Conservation (phyloP, 768 basidiomycete species). For the Hysterangium stoloniferum region DNA sequence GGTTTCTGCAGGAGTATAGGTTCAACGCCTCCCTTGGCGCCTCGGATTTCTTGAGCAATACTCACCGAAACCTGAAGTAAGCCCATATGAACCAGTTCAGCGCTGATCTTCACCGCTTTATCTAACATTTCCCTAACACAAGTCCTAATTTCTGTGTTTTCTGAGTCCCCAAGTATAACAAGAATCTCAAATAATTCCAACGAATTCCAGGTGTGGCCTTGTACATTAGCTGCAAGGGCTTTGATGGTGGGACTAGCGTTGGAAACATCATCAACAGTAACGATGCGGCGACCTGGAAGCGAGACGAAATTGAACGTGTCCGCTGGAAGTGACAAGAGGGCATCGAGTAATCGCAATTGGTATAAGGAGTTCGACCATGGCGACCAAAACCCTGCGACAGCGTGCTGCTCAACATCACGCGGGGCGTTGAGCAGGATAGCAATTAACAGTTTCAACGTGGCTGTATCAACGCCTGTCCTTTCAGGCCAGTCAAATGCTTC, state of each 20-base stretch:
- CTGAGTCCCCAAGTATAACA: constrained; percentile 69
- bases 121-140: constrained; percentile 89
- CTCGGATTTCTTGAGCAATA: constrained; percentile 12
- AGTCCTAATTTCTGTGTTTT: constrained; percentile 59
- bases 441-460: constrained; percentile 82
- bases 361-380: constrained; percentile 79
- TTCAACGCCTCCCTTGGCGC: constrained; percentile 8
- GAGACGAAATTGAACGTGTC: constrained; percentile 93
- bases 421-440: constrained; percentile 80
- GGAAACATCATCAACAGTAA: constrained; percentile 83
- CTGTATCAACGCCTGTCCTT: constrained; percentile 80
- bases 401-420: constrained; percentile 66
- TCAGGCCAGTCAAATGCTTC: constrained; percentile 81
- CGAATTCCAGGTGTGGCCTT: constrained; percentile 92
- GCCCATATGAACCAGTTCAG: constrained; percentile 92
- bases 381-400: constrained; percentile 80
- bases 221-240: constrained; percentile 81
- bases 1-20: constrained; percentile 48
- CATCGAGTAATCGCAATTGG: constrained; percentile 82
- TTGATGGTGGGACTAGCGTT: constrained; percentile 87
- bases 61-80: constrained; percentile 83
- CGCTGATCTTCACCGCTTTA: constrained; percentile 87
- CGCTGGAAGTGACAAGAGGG: constrained; percentile 77
- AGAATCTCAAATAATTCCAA: constrained; percentile 84
- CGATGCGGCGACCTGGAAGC: constrained; percentile 74